Evolutionary conservation across 768 basidiomycete genomes (phyloP), one percentile per base, ranked within the genome.

Genomic region (Astraeus odoratus): DNA sequence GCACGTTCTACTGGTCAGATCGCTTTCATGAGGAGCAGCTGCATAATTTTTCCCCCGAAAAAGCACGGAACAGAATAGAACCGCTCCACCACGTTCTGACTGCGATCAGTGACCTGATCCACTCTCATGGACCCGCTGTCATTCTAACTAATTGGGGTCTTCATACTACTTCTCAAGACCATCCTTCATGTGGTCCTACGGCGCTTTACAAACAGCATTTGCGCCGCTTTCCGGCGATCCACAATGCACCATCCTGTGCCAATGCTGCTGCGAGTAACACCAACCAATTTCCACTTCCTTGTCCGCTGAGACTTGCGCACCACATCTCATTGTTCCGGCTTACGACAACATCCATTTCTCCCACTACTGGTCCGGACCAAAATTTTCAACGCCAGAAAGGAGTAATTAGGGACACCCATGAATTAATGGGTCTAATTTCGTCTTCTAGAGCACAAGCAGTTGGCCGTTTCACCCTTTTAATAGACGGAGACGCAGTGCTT

Each of bases 1-100:
- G 81, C 58, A 60, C 85, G 0, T 87, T 83, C 56, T 77, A 86
- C 62, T 92, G 90, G 89, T 50, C 72, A 3, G 88, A 92, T 58
- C 77, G 83, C 33, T 81, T 80, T 57, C 67, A 69, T 30, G 64
- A 66, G 24, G 86, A 89, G 60, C 78, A 78, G 51, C 49, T 69
- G 42, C 73, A 66, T 29, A 50, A 54, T 15, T 46, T 51, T 30
- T 43, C 46, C 27, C 42, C 52, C 27, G 39, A 46, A 19, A 50
- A 26, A n/a, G 34, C 22, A 29, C 48, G 36, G 16, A 24, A 8
- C 22, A 39, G 24, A 31, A n/a, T 30, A 18, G 41, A 45, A 18
- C 36, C 75, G 15, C 61, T 80, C 18, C 66, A 69, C 8, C 69
- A 75, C 47, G 71, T 83, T 44, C 51, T 74, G 18, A 54, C 58